Percentiles rank a stretch among this genome's conserved stretches.
Evolutionary conservation across 768 basidiomycete species (phyloP).

Genomic region (Tricholoma furcatifolium): DNA sequence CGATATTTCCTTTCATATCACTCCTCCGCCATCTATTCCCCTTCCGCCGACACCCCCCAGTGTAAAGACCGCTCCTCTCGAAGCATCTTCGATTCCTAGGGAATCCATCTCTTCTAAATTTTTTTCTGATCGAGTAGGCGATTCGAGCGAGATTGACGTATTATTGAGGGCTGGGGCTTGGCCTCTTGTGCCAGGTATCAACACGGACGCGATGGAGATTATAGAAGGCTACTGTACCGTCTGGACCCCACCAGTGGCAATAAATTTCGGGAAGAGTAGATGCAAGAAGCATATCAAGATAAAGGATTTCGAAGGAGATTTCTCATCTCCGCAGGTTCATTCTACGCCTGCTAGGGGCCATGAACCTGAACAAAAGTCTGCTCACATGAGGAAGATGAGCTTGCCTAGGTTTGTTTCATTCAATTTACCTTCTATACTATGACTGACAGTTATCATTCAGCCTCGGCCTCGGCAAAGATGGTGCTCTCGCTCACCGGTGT

Average conservation of each 20-base stretch:
- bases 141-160: slow-evolving; percentile 67
- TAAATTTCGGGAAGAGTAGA: slow-evolving; percentile 40
- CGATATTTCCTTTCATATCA: slow-evolving; percentile 36
- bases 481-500: slow-evolving; percentile 48
- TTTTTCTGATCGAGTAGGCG: slow-evolving; percentile 56
- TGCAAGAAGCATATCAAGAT: slow-evolving; percentile 33
- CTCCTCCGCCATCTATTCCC: slow-evolving; percentile 65
- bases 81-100: slow-evolving; percentile 51
- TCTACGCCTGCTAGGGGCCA: slow-evolving; percentile 55
- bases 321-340: slow-evolving; percentile 56
- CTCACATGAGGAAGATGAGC: slow-evolving; percentile 63
- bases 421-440: neutral
- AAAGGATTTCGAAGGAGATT: slow-evolving; percentile 46
- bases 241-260: slow-evolving; percentile 41
- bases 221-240: slow-evolving; percentile 42
- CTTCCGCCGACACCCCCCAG: slow-evolving; percentile 76
- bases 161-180: slow-evolving; percentile 66
- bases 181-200: slow-evolving; percentile 66
- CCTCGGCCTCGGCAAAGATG: slow-evolving; percentile 61
- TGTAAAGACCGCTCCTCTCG: slow-evolving; percentile 53
- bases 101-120: slow-evolving; percentile 66
- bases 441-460: slow-evolving; percentile 31
- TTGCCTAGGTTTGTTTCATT: slow-evolving; percentile 54
- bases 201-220: slow-evolving; percentile 55
- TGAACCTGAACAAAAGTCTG: slow-evolving; percentile 41